Conservation (phyloP, 2,329 filamentous ascomycete genomes). For the Lasiodiplodia sp. region DNA sequence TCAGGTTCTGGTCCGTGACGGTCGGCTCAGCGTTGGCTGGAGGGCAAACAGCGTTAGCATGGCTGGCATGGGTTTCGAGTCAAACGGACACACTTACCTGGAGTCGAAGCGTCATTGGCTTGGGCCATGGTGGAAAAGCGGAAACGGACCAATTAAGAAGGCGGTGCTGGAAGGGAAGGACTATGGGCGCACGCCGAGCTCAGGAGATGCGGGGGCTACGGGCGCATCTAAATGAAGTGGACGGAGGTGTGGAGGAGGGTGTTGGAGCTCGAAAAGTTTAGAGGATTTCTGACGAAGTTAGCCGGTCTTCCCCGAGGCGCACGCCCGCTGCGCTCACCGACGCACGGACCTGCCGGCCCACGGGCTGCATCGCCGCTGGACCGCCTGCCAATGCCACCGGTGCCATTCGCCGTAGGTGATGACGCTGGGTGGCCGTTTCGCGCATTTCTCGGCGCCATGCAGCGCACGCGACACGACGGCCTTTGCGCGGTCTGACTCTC, state of each 20-base stretch:
- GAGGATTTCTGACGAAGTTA: constrained; percentile 27
- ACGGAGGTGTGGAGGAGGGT: constrained; percentile 22
- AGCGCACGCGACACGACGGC: constrained; percentile 22
- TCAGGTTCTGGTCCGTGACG: constrained; percentile 36
- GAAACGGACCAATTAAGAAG: constrained; percentile 27
- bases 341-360: not conserved
- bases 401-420: not conserved
- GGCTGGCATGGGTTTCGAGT: constrained; percentile 28
- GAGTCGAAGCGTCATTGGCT: constrained; percentile 47
- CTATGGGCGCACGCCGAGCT: constrained; percentile 20
- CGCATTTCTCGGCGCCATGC: constrained; percentile 16
- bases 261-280: constrained; percentile 29
- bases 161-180: constrained; percentile 9
- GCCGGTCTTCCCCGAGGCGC: constrained; percentile 16
- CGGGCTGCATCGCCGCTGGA: constrained; percentile 3
- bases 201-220: not conserved
- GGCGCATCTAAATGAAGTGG: constrained; percentile 41
- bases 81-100: constrained; percentile 41
- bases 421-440: not conserved
- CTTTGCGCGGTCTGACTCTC: constrained; percentile 6
- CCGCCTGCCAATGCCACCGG: constrained; percentile 3
- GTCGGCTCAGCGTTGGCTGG: constrained; percentile 40
- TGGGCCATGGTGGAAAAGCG: constrained; percentile 40
- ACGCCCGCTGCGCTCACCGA: not conserved
- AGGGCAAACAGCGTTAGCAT: constrained; percentile 6